Evolutionary conservation across 2,329 filamentous ascomycete species (phyloP).

Genomic region (Venturia aucupariae): DNA sequence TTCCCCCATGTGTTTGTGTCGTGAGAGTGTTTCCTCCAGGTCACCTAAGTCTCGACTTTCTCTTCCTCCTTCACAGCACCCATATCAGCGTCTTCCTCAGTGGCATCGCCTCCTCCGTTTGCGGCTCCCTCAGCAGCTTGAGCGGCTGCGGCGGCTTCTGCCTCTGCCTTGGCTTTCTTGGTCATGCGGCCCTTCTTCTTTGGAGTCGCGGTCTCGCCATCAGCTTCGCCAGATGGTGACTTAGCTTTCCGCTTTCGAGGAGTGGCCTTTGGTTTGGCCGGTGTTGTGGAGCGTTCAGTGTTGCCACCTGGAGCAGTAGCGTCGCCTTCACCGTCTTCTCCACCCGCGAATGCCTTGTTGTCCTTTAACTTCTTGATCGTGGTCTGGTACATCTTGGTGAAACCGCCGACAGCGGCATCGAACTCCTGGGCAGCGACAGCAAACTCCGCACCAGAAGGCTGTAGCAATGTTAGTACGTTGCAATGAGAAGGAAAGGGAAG

Average conservation of each 20-base stretch:
- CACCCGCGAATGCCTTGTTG: background rate
- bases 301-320: background rate
- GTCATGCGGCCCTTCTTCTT: slow-evolving; percentile 5
- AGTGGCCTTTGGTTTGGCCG: slow-evolving; percentile 2
- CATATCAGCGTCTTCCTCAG: background rate
- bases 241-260: slow-evolving; percentile 8
- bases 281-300: background rate
- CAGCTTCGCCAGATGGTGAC: background rate
- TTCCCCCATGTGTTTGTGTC: background rate
- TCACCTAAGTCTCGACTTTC: background rate
- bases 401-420: slow-evolving; percentile 10
- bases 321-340: background rate
- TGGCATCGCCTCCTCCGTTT: background rate
- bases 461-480: background rate
- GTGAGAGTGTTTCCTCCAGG: background rate
- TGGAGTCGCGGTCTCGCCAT: background rate
- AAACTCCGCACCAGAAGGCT: slow-evolving; percentile 5
- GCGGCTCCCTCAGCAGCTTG: background rate
- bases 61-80: background rate
- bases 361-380: slow-evolving; percentile 12
- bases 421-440: slow-evolving; percentile 6
- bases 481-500: background rate
- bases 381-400: slow-evolving; percentile 9
- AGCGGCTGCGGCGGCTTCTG: background rate
- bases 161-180: slow-evolving; percentile 4